Evolutionary conservation across 2,329 filamentous ascomycete species (phyloP), one percentile per base, ranked within the genome.

Genomic region (Fusarium sp.): DNA sequence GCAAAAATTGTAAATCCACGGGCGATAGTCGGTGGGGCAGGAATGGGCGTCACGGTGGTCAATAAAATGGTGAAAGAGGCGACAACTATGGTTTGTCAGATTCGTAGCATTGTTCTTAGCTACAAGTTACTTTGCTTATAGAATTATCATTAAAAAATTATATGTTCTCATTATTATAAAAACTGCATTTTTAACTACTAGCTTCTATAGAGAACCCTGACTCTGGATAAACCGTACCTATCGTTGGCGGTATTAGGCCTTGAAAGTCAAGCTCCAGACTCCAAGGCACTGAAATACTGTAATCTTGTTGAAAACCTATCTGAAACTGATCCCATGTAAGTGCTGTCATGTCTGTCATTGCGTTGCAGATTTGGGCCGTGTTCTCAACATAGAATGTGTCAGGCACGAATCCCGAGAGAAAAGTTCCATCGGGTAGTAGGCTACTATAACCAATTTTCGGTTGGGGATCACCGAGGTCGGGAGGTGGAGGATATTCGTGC

Each of bases 391-490:
- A 50, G 3, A 50, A 30, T 8, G 28, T 13, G 22, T n/a, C 28
- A 17, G 47, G 15, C 3, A 4, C 0, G 11, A 30, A 9, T n/a
- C 28, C 15, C 3, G 47, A 18, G 28, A 17, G 3, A 9, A 12
- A 0, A 17, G 14, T 6, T 13, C 5, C 20, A 30, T n/a, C 11
- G 3, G 28, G 28, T 5, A n/a, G 15, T n/a, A 30, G 28, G n/a
- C 28, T 13, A 9, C 2, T 9, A 3, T n/a, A 30, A 8, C 8
- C 47, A 9, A n/a, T 30, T 7, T 50, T 3, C 14, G 22, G 3
- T 30, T 11, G 22, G 7, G 22, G 11, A 30, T 12, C 4, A 18
- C 20, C 3, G 15, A 50, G 1, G 28, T 30, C 15, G 5, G 28
- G 7, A 2, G n/a, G 15, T 9, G 20, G 5, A 30, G 47, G 47